Base-by-base conservation (phyloP, 179 eudicot genomes). In the Beta corolliflora region DNA sequence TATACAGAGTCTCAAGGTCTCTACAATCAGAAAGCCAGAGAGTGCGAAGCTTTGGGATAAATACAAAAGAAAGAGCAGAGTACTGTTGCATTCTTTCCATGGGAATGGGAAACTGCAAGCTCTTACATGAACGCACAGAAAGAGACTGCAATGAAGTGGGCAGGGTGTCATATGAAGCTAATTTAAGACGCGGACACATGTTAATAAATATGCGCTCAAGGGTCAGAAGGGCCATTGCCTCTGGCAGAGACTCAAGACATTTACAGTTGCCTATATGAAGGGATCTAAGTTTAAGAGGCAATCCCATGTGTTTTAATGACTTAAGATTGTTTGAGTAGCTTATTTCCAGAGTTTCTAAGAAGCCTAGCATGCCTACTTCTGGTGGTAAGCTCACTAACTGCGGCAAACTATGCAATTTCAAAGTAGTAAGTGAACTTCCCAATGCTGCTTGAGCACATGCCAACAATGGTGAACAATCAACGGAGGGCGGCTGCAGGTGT, bases 171-270 rank as follows among this genome's bases (percentile, higher is more conserved):
- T 53, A 44, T 64, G 79, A 18, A 80, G 2, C n/a, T 45, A 65
- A 61, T 80, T 67, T 56, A 9, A 71, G 53, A 68, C 64, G 2
- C 63, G 58, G 58, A 50, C 69, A 73, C 12, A 0, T 2, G 1
- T 0, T 19, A 79, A 29, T 1, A 14, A 76, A 29, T 7, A 9
- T 0, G 19, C 7, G 36, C 46, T 59, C 48, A n/a, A 10, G 71
- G 36, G 46, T 58, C 48, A 31, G 71, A 60, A 11, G 23, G 31
- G 31, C 54, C 84, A 82, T 56, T 23, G 41, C 48, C 13, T 63
- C n/a, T 11, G 81, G 87, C 9, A 85, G 80, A 13, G 23, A 79
- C 76, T 79, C 76, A 23, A 75, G 83, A 25, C 7, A 31, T 46
- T 15, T 9, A 60, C 84, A 78, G 0, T 0, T 0, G 0, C 0